Conservation (phyloP, 2,329 filamentous ascomycete species). For the Cordyceps tenuipes region DNA sequence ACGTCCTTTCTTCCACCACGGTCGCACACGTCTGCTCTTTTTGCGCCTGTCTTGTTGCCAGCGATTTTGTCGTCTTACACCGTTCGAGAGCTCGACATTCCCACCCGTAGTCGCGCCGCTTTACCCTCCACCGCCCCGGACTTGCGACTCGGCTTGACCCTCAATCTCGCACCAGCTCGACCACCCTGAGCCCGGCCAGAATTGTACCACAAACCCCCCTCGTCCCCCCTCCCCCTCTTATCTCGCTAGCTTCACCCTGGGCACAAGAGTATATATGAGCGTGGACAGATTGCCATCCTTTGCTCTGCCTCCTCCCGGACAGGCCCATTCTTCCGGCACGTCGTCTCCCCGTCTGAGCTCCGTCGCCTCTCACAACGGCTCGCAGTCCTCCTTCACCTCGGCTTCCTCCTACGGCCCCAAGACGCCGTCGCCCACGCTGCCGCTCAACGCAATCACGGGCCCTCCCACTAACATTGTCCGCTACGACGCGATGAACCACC, state of each 20-base stretch:
- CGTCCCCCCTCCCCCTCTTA: neutral
- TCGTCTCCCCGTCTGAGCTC: constrained; percentile 71
- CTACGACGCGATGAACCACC: constrained; percentile 67
- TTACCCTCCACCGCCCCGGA: neutral
- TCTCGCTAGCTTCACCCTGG: neutral
- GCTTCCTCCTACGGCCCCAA: constrained; percentile 58
- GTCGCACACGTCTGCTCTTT: constrained; percentile 5
- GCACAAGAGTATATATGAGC: constrained; percentile 42
- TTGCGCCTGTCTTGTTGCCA: neutral
- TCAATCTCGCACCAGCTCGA: neutral
- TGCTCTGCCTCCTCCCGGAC: constrained; percentile 59
- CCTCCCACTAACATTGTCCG: constrained; percentile 24
- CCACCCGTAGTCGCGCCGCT: neutral
- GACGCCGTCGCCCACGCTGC: constrained; percentile 66
- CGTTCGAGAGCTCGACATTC: neutral
- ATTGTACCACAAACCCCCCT: neutral
- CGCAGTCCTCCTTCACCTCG: constrained; percentile 47
- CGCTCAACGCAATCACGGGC: constrained; percentile 33
- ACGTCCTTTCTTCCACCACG: constrained; percentile 12
- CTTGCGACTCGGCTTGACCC: neutral
- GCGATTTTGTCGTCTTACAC: neutral
- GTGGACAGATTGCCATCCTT: constrained; percentile 64
- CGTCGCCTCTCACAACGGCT: constrained; percentile 52
- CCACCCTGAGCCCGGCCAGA: constrained; percentile 8
- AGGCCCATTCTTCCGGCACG: constrained; percentile 62